A percentile compares a stretch with the other conserved stretches of the same genome.
Conservation (phyloP, 2,329 filamentous ascomycete genomes). For the Pezicula carpinea region DNA sequence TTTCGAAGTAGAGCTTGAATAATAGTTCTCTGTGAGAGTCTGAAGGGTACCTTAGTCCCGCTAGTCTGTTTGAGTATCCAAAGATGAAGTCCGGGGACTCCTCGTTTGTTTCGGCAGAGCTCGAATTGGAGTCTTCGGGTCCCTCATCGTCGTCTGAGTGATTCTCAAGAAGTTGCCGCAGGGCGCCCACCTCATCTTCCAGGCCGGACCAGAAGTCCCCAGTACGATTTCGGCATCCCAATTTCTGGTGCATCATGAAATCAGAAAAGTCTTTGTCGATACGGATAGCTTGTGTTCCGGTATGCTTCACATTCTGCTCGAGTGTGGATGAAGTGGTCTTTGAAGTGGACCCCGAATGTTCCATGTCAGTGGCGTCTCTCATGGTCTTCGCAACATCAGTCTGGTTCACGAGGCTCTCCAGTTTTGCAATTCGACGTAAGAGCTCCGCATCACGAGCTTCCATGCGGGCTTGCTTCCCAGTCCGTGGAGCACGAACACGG, state of each 20-base stretch:
- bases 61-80: neutral
- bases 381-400: neutral
- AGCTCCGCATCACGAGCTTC: slow-evolving; percentile 1
- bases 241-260: neutral
- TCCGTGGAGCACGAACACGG: neutral
- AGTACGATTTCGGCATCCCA: neutral
- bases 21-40: neutral
- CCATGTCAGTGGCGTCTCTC: neutral
- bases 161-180: neutral
- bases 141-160: neutral
- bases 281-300: neutral
- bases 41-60: neutral
- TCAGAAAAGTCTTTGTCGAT: neutral
- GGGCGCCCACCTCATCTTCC: neutral
- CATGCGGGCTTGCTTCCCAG: neutral
- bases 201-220: neutral
- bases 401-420: neutral
- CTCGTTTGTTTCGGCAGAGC: neutral
- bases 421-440: neutral
- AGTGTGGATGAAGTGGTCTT: no score
- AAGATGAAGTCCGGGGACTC: neutral
- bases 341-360: neutral
- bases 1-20: neutral
- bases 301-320: neutral
- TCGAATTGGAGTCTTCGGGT: no score